A percentile compares a stretch with the other conserved stretches of the same genome.
Evolutionary conservation across 306 rosid species (phyloP).

Genomic region (Albizia julibrissin): DNA sequence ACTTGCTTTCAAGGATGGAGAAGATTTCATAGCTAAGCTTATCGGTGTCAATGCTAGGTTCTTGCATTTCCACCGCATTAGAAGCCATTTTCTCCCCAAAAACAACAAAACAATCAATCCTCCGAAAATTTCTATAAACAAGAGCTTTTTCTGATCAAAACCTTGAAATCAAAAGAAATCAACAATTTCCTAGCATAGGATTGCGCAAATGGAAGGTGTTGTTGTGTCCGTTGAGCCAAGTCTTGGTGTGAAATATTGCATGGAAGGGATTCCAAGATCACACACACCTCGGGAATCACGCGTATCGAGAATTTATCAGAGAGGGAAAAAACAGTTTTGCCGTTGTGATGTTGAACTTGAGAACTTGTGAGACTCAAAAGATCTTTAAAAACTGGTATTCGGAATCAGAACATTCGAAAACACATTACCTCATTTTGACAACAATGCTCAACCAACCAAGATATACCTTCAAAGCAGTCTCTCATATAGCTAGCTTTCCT

Average conservation of each 20-base stretch:
- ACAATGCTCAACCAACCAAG: constrained; percentile 32
- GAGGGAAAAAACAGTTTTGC: background rate
- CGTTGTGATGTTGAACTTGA: background rate
- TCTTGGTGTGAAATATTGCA: constrained; percentile 24
- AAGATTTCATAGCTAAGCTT: constrained; percentile 97
- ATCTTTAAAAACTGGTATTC: background rate
- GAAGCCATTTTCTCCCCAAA: constrained; percentile 42
- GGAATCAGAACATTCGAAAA: constrained; percentile 34
- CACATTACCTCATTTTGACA: constrained; percentile 41
- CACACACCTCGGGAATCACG: constrained; percentile 37
- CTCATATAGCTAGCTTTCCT: constrained; percentile 10
- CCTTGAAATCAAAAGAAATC: constrained; percentile 1
- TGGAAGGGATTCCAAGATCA: background rate
- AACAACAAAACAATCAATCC: no score
- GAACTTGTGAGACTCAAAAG: background rate
- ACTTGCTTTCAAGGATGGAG: constrained; percentile 91
- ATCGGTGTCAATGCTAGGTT: constrained; percentile 96
- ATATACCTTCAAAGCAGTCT: constrained; percentile 1
- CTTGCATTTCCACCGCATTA: constrained; percentile 72
- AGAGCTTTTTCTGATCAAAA: background rate
- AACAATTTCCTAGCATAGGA: background rate
- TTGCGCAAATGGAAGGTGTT: background rate
- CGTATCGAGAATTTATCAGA: constrained; percentile 12
- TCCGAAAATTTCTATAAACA: background rate
- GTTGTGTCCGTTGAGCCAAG: background rate